Base-by-base conservation (phyloP, 306 rosid species). In the Sindora glabra region DNA sequence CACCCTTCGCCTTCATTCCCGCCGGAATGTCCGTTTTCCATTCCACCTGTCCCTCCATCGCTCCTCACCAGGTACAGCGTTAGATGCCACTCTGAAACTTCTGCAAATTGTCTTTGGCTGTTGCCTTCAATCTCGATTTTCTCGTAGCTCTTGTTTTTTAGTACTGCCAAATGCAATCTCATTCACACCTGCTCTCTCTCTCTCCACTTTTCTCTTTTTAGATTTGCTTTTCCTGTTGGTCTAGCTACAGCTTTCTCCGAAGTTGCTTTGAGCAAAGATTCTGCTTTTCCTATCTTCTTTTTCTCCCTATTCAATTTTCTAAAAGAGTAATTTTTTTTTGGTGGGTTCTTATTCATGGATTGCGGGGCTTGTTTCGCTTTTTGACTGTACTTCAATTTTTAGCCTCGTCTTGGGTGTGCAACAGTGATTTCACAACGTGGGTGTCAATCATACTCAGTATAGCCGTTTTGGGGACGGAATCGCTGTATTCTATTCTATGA, bases 221-320 rank as follows among this genome's bases (percentile, higher is more conserved):
- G 76, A 59, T 69, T 78, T 52, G 62, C 75, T 65, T 81, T 72
- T 67, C 22, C 10, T 27, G 5, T 50, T 69, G 71, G 19, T 41
- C 30, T 13, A 4, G 24, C 25, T 15, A 46, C 72, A 74, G 77
- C 76, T 58, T 76, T 62, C 62, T 30, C 16, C 13, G 32, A 54
- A 23, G 38, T 58, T 7, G 11, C 32, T 34, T 39, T 15, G 42
- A 49, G 19, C 51, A 16, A 54, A 68, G 68, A 68, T 71, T 59
- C 58, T 65, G 66, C 69, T 72, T 70, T 72, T 54, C 33, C 60
- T 40, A 56, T 13, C 40, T 62, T 29, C 2, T 19, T 57, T 39
- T 42, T 7, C 11, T 29, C n/a, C 34, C 29, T 27, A 17, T 65
- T 62, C 22, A 14, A 51, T 47, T 36, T 76, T 52, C 53, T 64